Percentiles rank a stretch among this genome's conserved stretches.
These are phyloP conservation scores for Pseudogymnoascus sp. DNA, from an alignment of 2,329 filamentous ascomycete genomes.

Conservation along the genomic window DNA sequence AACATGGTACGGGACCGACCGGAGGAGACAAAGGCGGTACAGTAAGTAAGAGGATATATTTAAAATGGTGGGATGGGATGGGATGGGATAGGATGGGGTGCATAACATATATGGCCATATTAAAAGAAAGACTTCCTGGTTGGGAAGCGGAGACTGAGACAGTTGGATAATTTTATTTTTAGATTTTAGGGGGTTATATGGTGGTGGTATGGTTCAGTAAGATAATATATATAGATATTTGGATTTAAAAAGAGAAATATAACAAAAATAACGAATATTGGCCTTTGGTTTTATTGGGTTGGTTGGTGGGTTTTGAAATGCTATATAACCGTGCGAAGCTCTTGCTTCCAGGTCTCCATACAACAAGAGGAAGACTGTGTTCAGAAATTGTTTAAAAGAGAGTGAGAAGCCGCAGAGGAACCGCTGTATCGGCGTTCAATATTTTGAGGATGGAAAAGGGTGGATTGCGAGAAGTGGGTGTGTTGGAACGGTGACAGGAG, in stretches of 20 bases:
- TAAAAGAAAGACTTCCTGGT: neutral
- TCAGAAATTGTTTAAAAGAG: too few species aligned
- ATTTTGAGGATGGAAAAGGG: neutral
- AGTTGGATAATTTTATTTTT: constrained; percentile 5
- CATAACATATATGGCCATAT: constrained; percentile 3
- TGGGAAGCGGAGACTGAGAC: neutral
- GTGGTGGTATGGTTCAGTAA: neutral
- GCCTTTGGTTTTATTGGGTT: neutral
- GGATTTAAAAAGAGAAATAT: neutral
- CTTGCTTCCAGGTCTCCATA: neutral
- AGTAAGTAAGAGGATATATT: neutral
- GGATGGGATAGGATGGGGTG: neutral
- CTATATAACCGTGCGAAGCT: neutral
- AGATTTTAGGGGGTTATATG: neutral
- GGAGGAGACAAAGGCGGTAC: neutral
- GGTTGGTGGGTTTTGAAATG: neutral
- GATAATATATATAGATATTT: neutral
- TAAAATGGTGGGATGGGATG: neutral
- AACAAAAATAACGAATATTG: neutral
- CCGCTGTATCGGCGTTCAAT: neutral
- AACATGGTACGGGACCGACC: neutral
- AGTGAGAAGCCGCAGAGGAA: too few species aligned
- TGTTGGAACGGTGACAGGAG: neutral
- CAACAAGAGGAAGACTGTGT: neutral
- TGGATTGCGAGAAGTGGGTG: neutral